These are phyloP conservation scores for Phialophora tarda DNA, from an alignment of 2,329 filamentous ascomycete genomes.

Conservation along the genomic window DNA sequence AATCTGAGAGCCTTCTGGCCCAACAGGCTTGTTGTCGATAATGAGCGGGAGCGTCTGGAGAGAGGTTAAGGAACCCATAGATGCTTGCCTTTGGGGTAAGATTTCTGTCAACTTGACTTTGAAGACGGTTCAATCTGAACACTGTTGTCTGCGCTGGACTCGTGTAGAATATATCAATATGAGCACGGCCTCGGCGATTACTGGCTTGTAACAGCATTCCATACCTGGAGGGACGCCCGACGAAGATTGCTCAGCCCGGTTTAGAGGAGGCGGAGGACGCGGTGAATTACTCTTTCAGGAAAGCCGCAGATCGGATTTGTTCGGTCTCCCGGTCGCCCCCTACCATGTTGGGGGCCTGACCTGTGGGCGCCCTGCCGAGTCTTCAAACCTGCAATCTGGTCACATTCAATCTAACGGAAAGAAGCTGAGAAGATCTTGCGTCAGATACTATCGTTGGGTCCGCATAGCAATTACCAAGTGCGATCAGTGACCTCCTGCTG, in stretches of 20 bases:
- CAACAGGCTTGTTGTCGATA: constrained; percentile 20
- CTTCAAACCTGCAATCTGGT: too few species aligned
- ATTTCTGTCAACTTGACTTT: background rate
- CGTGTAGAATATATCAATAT: background rate
- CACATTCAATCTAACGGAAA: too few species aligned
- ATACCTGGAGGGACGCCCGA: background rate
- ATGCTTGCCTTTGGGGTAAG: background rate
- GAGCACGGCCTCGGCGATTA: background rate
- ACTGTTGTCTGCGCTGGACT: background rate
- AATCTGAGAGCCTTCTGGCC: constrained; percentile 3
- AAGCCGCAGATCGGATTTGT: background rate
- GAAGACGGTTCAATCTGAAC: background rate
- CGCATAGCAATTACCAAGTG: too few species aligned
- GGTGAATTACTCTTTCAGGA: constrained; percentile 11
- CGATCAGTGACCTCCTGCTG: background rate
- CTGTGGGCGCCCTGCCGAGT: too few species aligned
- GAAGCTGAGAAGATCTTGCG: too few species aligned
- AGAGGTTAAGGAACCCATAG: background rate
- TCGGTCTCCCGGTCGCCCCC: too few species aligned
- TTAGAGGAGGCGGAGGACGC: background rate
- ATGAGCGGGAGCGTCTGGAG: constrained; percentile 17
- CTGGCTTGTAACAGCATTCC: background rate
- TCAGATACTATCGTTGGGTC: too few species aligned
- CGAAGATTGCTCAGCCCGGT: background rate
- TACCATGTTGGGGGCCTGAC: too few species aligned